These are phyloP conservation scores for Mycena sp. DNA, from an alignment of 1,284 basidiomycete genomes.

Conservation along the genomic window DNA sequence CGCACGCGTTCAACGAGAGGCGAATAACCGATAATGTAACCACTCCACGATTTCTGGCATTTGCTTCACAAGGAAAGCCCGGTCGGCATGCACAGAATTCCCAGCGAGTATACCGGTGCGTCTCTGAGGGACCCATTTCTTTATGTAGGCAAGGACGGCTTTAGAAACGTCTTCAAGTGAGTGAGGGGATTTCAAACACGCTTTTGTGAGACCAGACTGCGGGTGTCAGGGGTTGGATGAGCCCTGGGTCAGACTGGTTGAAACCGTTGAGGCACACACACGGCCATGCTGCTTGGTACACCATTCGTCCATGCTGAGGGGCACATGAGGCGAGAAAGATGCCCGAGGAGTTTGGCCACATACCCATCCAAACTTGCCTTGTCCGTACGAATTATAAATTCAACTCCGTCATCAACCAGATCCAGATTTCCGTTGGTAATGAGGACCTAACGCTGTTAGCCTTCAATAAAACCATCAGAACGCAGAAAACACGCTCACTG, in stretches of 20 bases:
- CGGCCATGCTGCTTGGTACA: conserved; percentile 77
- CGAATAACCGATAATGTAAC: conserved; percentile 74
- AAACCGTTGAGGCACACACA: conserved; percentile 53
- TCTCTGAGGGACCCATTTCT: conserved; percentile 75
- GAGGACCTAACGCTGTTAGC: conserved; percentile 62
- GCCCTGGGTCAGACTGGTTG: conserved; percentile 1
- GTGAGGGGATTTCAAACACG: conserved; percentile 72
- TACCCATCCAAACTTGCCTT: conserved; percentile 71
- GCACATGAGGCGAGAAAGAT: conserved; percentile 2
- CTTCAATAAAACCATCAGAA: conserved; percentile 19
- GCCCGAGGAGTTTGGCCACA: conserved; percentile 32
- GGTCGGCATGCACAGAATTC: conserved; percentile 84
- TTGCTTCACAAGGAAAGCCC: conserved; percentile 73
- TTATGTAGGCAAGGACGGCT: conserved; percentile 74
- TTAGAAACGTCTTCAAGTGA: conserved; percentile 62
- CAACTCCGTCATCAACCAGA: conserved; percentile 76
- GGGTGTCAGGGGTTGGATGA: conserved; percentile 3
- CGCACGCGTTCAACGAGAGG: conserved; percentile 2
- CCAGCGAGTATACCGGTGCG: conserved; percentile 78
- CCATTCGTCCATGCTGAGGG: conserved; percentile 77
- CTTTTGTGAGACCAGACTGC: conserved; percentile 78
- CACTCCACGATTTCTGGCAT: conserved; percentile 82
- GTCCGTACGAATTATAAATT: conserved; percentile 75
- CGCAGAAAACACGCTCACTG: conserved; percentile 47
- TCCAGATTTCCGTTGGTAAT: conserved; percentile 85